Base-by-base conservation (phyloP, 2,329 filamentous ascomycete genomes). In the Mollisia scopiformis region DNA sequence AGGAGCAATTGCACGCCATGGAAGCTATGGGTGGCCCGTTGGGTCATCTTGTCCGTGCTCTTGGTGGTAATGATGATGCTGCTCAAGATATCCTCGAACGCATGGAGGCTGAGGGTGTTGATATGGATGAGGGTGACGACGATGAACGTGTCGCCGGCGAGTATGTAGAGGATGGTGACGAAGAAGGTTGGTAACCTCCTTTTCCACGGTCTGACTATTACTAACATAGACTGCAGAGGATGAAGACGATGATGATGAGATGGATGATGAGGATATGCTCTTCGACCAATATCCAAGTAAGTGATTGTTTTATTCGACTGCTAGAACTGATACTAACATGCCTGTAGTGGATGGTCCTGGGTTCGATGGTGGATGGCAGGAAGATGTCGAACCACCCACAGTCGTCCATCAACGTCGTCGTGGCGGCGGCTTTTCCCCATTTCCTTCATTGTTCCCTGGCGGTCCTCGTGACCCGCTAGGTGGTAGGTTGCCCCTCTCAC, bases 171-270 rank as follows among this genome's bases (percentile, higher is more conserved):
- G 81, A 86, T 19, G 80, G 81, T 62, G 88, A 90, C 58, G 89
- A 90, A 62, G 87, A 81, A 61, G 81, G 80, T 82, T 73, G 64
- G 73, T 57, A 43, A 39, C 31, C n/a, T 33, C 28, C 30, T n/a
- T 33, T 10, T 23, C 49, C 13, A 2, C 28, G 8, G n/a, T 7
- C n/a, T 47, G 10, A 14, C 27, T 25, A 27, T 14, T 19, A 27
- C 43, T 47, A 13, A 47, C 27, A n/a, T 39, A 37, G 30, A 31
- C 50, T 39, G 19, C 23, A 55, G 54, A 49, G 64, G 82, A 82
- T 50, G 88, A 90, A 19, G 89, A 90, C 41, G 88, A 88, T 46
- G 86, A 88, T 23, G 85, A 87, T 30, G 85, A 87, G 16, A 83
- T 90, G 67, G 88, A 88, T 47, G 89, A 92, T 54, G 85, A 86